Percentiles rank a stretch among this genome's conserved stretches.
These are phyloP conservation scores for Leccinum truebloodii DNA, from an alignment of 768 basidiomycete genomes.

Conservation along the genomic window DNA sequence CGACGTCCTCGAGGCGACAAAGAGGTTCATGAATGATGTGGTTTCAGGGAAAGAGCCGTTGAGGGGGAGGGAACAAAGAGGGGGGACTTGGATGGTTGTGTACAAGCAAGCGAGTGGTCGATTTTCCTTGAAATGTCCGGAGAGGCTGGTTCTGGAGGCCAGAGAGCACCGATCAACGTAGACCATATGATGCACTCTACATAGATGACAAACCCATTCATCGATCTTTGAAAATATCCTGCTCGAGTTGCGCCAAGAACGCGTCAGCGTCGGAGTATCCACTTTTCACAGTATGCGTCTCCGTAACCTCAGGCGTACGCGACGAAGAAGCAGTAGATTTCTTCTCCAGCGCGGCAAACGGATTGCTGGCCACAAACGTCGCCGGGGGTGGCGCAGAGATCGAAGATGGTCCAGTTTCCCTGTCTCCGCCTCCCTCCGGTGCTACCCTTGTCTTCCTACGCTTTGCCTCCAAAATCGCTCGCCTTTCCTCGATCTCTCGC, in stretches of 20 bases:
- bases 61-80: conserved; percentile 31
- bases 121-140: conserved; percentile 51
- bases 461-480: conserved; percentile 62
- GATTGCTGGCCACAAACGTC: conserved; percentile 37
- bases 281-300: conserved; percentile 24
- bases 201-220: conserved; percentile 1
- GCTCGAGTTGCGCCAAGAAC: conserved; percentile 67
- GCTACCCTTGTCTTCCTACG: conserved; percentile 49
- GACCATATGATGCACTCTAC: background rate
- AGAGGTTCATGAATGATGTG: conserved; percentile 49
- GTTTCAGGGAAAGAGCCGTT: conserved; percentile 42
- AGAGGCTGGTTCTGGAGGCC: conserved; percentile 45
- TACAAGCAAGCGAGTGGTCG: conserved; percentile 44
- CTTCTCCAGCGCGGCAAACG: conserved; percentile 53
- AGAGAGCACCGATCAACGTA: conserved; percentile 15
- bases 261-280: conserved; percentile 46
- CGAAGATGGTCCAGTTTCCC: background rate
- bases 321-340: conserved; percentile 20
- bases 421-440: background rate
- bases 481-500: conserved; percentile 69
- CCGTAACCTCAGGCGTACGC: conserved; percentile 27
- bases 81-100: conserved; percentile 42
- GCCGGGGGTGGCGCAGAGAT: background rate
- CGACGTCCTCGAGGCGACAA: conserved; percentile 43
- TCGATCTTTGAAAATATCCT: conserved; percentile 48